Evolutionary conservation across 345 rosid species (phyloP).

Genomic region (Litchi chinensis): DNA sequence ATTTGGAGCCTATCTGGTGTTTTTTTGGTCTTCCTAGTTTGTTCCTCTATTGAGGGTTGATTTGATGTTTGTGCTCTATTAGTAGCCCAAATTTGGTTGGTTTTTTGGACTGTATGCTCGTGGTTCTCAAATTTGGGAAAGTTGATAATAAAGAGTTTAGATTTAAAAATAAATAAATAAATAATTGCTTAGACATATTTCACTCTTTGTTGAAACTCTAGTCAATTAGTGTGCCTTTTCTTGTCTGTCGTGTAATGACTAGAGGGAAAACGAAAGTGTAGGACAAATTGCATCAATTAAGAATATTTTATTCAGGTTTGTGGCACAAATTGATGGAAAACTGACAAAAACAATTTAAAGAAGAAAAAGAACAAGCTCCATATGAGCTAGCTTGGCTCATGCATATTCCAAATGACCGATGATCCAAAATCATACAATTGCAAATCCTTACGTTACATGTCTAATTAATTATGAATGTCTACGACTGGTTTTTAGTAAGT

Average conservation of each 20-base stretch:
- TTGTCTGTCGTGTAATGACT: not conserved
- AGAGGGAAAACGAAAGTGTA: not conserved
- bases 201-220: constrained; percentile 5
- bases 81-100: too few relatives aligned
- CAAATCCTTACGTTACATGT: too few relatives aligned
- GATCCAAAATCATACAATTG: too few relatives aligned
- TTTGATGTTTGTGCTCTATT: too few relatives aligned
- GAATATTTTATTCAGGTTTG: not conserved
- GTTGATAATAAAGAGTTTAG: too few relatives aligned
- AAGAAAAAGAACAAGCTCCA: not conserved
- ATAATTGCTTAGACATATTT: not conserved
- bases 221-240: not conserved
- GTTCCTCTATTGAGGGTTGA: too few relatives aligned
- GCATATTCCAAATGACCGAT: not conserved
- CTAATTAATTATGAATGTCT: not conserved
- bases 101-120: too few relatives aligned
- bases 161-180: too few relatives aligned
- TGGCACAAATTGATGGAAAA: not conserved
- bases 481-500: too few relatives aligned
- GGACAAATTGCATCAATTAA: not conserved
- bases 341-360: not conserved
- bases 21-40: too few relatives aligned
- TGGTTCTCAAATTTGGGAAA: too few relatives aligned
- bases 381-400: not conserved
- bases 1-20: too few relatives aligned